These are phyloP conservation scores for Tricholoma saponaceum DNA, from an alignment of 768 basidiomycete genomes.

Conservation along the genomic window DNA sequence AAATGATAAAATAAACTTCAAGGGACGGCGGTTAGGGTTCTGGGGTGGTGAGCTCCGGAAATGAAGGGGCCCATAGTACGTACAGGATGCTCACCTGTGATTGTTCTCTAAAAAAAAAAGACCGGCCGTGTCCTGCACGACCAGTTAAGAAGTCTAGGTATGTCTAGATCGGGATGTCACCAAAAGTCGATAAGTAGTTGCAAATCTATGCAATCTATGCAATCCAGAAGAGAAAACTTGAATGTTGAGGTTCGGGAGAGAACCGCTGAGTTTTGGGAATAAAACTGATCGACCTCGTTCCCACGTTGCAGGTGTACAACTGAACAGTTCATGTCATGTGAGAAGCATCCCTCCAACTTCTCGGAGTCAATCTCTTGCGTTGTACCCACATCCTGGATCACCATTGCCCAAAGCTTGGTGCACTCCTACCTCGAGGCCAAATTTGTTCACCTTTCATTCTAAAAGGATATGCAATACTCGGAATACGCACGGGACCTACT, in stretches of 20 bases:
- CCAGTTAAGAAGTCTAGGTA: background rate
- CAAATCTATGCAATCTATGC: background rate
- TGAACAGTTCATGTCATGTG: background rate
- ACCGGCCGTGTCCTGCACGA: background rate
- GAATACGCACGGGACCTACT: background rate
- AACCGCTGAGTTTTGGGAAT: background rate
- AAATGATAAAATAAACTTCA: constrained; percentile 1
- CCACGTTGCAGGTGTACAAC: background rate
- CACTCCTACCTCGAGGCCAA: background rate
- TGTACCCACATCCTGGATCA: background rate
- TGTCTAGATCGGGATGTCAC: background rate
- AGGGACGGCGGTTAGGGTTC: background rate
- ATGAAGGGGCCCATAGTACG: background rate
- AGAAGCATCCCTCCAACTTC: too few relatives aligned
- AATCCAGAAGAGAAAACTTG: background rate
- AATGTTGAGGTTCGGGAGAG: background rate
- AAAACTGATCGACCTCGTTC: background rate
- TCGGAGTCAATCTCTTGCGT: background rate
- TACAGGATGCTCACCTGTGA: background rate
- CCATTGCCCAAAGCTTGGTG: background rate
- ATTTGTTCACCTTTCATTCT: background rate
- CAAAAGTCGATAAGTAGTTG: background rate
- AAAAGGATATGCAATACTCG: background rate
- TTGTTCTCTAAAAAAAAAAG: background rate
- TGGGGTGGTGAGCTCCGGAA: background rate